Evolutionary conservation across 176 grass and related monocot species (phyloP).

Genomic region (Carex kokanica): DNA sequence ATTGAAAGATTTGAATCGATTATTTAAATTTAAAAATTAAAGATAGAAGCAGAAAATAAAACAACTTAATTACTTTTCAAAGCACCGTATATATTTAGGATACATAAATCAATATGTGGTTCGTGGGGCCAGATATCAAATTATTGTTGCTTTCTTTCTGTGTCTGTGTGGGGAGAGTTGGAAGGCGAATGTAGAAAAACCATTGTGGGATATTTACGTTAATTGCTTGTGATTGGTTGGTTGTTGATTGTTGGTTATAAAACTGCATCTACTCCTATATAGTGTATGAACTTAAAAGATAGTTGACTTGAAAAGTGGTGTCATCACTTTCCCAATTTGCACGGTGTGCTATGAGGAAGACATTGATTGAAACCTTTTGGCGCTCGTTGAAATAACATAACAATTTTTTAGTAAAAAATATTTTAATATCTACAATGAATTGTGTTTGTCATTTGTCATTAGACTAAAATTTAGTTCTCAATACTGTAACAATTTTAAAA

Average conservation of each 20-base stretch:
- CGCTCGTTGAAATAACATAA: not conserved
- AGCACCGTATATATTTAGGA: too few relatives aligned
- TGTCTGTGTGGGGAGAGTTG: not conserved
- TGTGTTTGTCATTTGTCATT: too few relatives aligned
- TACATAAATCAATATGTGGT: not conserved
- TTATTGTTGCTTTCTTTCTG: not conserved
- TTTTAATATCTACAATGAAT: too few relatives aligned
- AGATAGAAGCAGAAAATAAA: too few relatives aligned
- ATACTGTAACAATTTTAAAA: too few relatives aligned
- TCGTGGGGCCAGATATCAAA: not conserved
- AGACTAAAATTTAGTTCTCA: too few relatives aligned
- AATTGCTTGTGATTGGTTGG: not conserved
- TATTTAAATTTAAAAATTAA: too few relatives aligned
- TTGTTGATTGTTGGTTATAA: not conserved
- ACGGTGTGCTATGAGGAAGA: not conserved
- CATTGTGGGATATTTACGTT: not conserved
- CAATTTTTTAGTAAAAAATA: not conserved
- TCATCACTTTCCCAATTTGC: constrained; percentile 19
- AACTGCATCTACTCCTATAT: not conserved
- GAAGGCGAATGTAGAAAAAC: not conserved
- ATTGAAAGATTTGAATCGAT: too few relatives aligned
- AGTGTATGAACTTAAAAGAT: not conserved
- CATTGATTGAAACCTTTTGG: not conserved
- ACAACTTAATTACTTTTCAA: too few relatives aligned
- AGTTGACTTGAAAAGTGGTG: constrained; percentile 11